phyloP scores from a whole-genome alignment of 106 monocot genomes.

The Allium cepa region DNA sequence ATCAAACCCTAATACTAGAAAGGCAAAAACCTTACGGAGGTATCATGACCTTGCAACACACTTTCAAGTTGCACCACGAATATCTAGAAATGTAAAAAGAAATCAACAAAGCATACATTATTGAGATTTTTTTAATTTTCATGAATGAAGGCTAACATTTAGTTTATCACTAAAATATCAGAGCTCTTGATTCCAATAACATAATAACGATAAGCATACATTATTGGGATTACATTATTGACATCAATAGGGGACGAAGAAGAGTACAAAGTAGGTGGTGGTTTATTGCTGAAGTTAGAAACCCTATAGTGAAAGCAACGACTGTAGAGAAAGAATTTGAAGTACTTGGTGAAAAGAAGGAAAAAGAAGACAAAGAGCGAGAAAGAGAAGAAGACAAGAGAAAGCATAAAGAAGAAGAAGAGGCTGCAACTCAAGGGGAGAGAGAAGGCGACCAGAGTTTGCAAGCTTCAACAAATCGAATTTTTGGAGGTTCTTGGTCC shows the following conservation, averaged over 20 bases:
- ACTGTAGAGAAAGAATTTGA: slow-evolving; percentile 91
- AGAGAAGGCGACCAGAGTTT: slow-evolving; percentile 20
- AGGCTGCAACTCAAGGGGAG: slow-evolving; percentile 19
- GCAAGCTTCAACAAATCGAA: slow-evolving; percentile 3
- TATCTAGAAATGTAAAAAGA: too few relatives aligned
- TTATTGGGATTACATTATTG: too few relatives aligned
- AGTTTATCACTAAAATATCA: too few relatives aligned
- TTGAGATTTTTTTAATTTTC: too few relatives aligned
- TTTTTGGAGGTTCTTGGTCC: neutral
- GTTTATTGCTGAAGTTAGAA: slow-evolving; percentile 84
- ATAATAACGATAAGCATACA: too few relatives aligned
- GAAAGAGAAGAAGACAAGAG: slow-evolving; percentile 63
- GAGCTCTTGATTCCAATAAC: too few relatives aligned
- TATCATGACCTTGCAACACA: too few relatives aligned
- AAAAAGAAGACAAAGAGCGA: slow-evolving; percentile 68
- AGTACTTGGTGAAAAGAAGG: slow-evolving; percentile 71
- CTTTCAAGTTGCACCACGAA: too few relatives aligned
- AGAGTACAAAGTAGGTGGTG: slow-evolving; percentile 81
- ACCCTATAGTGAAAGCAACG: slow-evolving; percentile 92
- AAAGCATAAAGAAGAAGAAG: slow-evolving; percentile 44
- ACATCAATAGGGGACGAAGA: slow-evolving; percentile 56
- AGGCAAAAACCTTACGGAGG: too few relatives aligned
- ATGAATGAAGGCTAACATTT: too few relatives aligned
- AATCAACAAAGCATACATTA: too few relatives aligned
- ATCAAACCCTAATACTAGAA: too few relatives aligned